Percentiles rank a stretch among this genome's conserved stretches.
These are phyloP conservation scores for Polyporus tsugae DNA, from an alignment of 1,284 basidiomycete genomes.

Conservation along the genomic window DNA sequence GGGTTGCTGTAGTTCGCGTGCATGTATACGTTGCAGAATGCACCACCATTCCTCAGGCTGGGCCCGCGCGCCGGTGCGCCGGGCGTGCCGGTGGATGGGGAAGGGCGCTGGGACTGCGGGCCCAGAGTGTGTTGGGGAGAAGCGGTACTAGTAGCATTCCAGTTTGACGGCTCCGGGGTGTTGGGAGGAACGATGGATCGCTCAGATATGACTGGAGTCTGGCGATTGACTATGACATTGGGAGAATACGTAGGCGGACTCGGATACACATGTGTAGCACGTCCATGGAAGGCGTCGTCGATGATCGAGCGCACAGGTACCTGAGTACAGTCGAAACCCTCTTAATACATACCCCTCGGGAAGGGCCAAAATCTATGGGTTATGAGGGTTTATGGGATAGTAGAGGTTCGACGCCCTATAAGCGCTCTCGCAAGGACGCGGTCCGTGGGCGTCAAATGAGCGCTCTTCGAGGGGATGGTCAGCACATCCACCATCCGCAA, in stretches of 20 bases:
- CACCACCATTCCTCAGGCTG: neutral
- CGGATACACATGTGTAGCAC: neutral
- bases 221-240: no score
- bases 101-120: neutral
- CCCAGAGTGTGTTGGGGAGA: neutral
- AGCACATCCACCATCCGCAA: no score
- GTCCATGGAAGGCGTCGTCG: neutral
- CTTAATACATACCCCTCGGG: no score
- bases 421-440: no score
- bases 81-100: neutral
- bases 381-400: no score
- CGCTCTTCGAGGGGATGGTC: no score
- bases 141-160: neutral
- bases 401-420: no score
- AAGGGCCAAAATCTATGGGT: no score
- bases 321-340: no score
- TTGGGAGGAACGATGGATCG: neutral
- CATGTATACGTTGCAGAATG: neutral
- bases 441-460: no score
- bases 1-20: conserved; percentile 8
- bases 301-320: neutral
- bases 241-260: neutral
- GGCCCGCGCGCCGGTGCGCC: neutral
- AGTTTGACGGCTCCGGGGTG: neutral
- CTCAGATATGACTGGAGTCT: neutral